phyloP scores from a whole-genome alignment of 1,139 yeast species.

The Casaregolazyma lundiana region DNA sequence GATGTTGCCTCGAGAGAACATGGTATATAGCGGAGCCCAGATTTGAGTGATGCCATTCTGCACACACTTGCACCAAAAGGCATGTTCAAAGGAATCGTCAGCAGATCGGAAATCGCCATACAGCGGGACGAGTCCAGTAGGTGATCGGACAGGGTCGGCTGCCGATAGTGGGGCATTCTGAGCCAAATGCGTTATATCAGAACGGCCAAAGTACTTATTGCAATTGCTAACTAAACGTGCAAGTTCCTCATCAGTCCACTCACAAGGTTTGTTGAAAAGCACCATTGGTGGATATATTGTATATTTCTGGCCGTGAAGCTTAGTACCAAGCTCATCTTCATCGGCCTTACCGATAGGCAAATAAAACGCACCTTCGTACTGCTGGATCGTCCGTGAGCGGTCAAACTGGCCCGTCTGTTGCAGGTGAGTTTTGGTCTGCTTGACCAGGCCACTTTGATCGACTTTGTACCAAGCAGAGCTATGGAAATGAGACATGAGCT shows the following conservation, averaged over 20 bases:
- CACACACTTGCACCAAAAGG: constrained; percentile 66
- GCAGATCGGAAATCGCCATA: constrained; percentile 63
- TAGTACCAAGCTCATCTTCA: neutral
- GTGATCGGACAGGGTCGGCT: constrained; percentile 55
- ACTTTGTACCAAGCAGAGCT: neutral
- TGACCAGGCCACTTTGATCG: constrained; percentile 8
- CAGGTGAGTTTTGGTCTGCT: constrained; percentile 18
- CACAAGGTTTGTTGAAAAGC: constrained; percentile 37
- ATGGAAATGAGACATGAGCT: no score
- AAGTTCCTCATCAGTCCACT: constrained; percentile 34
- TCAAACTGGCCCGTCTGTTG: constrained; percentile 13
- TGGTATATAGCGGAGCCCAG: constrained; percentile 83
- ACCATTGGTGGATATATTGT: constrained; percentile 66
- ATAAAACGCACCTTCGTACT: constrained; percentile 6
- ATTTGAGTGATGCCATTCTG: constrained; percentile 76
- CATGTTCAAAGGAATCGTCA: constrained; percentile 40
- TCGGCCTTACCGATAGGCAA: constrained; percentile 4
- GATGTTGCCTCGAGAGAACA: constrained; percentile 88
- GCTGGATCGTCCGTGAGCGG: constrained; percentile 7
- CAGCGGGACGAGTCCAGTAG: constrained; percentile 53
- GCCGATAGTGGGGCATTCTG: constrained; percentile 64
- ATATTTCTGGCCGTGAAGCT: constrained; percentile 32
- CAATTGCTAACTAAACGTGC: constrained; percentile 28
- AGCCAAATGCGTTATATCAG: constrained; percentile 57
- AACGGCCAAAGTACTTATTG: constrained; percentile 20